Percentiles rank a stretch among this genome's conserved stretches.
Conservation (phyloP, 768 basidiomycete species). For the Boletus insuetus region DNA sequence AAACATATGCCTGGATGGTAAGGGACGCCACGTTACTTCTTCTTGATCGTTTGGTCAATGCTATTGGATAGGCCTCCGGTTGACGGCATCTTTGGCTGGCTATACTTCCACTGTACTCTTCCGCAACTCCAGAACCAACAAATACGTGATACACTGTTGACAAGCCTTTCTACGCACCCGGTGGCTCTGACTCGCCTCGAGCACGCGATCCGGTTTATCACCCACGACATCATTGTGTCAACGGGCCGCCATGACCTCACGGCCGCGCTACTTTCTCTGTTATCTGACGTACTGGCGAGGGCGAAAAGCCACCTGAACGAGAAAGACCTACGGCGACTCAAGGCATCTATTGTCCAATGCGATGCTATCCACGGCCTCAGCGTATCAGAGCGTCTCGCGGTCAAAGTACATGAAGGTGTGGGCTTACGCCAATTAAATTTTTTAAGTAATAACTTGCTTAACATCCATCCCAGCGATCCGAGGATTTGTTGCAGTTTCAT, state of each 20-base stretch:
- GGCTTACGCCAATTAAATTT: background rate
- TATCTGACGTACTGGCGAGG: constrained; percentile 37
- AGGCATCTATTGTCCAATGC: constrained; percentile 39
- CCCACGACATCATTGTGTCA: constrained; percentile 32
- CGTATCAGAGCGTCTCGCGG: constrained; percentile 24
- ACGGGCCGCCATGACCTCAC: constrained; percentile 21
- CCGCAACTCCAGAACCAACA: constrained; percentile 17
- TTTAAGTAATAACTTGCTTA: background rate
- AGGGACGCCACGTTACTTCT: constrained; percentile 3
- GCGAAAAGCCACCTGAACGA: constrained; percentile 28
- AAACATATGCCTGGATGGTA: constrained; percentile 24
- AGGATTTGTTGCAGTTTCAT: constrained; percentile 37
- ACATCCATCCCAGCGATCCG: constrained; percentile 37
- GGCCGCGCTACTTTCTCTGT: constrained; percentile 35
- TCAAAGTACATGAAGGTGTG: constrained; percentile 36
- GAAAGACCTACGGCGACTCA: constrained; percentile 36
- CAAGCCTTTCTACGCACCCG: constrained; percentile 27
- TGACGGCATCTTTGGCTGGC: constrained; percentile 39
- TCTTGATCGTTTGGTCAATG: background rate
- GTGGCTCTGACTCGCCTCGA: constrained; percentile 33
- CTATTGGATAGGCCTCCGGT: constrained; percentile 6
- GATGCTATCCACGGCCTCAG: constrained; percentile 36
- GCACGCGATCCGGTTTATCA: constrained; percentile 37
- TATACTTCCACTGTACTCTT: constrained; percentile 39
- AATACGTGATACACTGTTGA: constrained; percentile 35